A percentile compares a stretch with the other conserved stretches of the same genome.
These are phyloP conservation scores for Beauveria australis DNA, from an alignment of 2,329 filamentous ascomycete species.

Conservation along the genomic window DNA sequence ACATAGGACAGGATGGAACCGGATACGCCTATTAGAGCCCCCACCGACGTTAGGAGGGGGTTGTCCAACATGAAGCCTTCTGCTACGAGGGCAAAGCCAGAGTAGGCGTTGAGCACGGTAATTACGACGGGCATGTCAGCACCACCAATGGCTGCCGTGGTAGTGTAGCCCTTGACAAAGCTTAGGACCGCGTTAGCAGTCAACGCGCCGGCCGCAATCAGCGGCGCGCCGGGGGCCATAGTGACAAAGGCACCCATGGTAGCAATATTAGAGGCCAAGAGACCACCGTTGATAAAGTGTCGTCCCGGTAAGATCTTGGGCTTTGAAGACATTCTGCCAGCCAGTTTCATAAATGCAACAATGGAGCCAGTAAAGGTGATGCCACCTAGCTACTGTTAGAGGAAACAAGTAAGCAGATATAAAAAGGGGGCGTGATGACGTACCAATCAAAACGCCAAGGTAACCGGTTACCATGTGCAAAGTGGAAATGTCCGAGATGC, in stretches of 20 bases:
- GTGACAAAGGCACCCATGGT: slow-evolving; percentile 80
- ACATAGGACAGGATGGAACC: slow-evolving; percentile 86
- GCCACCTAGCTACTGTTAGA: slow-evolving; percentile 39
- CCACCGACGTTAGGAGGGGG: slow-evolving; percentile 73
- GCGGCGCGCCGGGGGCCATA: slow-evolving; percentile 70
- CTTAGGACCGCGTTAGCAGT: slow-evolving; percentile 69
- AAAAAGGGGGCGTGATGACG: background rate
- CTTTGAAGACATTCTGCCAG: slow-evolving; percentile 71
- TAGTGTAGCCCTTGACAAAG: slow-evolving; percentile 81
- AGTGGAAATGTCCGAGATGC: slow-evolving; percentile 62
- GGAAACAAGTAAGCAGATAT: background rate
- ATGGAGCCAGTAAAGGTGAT: slow-evolving; percentile 89
- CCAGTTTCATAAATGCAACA: slow-evolving; percentile 81
- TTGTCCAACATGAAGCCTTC: slow-evolving; percentile 92
- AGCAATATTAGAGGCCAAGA: slow-evolving; percentile 68
- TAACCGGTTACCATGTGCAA: slow-evolving; percentile 82
- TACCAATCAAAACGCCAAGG: slow-evolving; percentile 73
- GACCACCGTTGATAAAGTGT: slow-evolving; percentile 64
- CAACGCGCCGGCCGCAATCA: slow-evolving; percentile 70
- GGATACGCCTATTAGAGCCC: slow-evolving; percentile 79
- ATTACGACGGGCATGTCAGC: slow-evolving; percentile 92
- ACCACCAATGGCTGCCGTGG: slow-evolving; percentile 82
- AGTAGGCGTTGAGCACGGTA: slow-evolving; percentile 84
- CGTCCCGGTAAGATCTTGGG: slow-evolving; percentile 66
- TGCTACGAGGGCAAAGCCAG: slow-evolving; percentile 80